Percentiles rank a stretch among this genome's conserved stretches.
Conservation (phyloP, 345 rosid species). For the Cardamine occulta region DNA sequence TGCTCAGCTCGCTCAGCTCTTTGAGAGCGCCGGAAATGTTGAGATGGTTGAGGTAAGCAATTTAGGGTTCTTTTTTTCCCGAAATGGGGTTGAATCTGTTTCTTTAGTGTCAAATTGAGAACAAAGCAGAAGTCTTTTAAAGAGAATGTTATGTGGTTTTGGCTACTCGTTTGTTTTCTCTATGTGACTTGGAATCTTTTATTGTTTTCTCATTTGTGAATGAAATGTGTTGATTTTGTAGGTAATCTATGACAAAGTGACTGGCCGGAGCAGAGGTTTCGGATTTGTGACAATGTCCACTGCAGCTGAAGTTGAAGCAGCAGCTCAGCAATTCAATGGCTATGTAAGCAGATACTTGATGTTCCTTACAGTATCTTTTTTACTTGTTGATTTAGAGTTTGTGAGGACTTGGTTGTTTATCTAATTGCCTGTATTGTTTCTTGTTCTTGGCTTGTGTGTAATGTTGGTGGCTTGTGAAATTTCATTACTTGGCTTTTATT, state of each 20-base stretch:
- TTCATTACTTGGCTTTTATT: neutral
- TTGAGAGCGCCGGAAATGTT: conserved; percentile 83
- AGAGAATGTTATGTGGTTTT: neutral
- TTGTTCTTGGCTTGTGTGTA: conserved; percentile 29
- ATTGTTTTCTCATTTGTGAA: conserved; percentile 6
- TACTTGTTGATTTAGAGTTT: neutral
- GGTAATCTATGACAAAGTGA: conserved; percentile 93
- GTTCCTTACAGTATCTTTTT: neutral
- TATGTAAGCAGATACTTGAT: conserved; percentile 57
- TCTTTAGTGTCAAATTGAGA: neutral
- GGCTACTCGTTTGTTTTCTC: neutral
- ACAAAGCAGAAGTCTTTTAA: neutral
- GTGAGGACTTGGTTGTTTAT: conserved; percentile 18
- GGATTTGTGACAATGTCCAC: conserved; percentile 96
- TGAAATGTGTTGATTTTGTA: conserved; percentile 44
- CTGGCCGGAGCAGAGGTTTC: conserved; percentile 98
- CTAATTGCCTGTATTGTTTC: neutral
- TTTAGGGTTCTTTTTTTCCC: conserved; percentile 11
- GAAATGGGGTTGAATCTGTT: conserved; percentile 9
- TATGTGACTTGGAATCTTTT: too few relatives aligned
- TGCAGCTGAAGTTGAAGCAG: conserved; percentile 76
- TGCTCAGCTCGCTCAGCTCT: conserved; percentile 87
- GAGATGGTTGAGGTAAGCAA: conserved; percentile 90
- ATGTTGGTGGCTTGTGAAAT: neutral
- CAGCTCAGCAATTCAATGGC: conserved; percentile 89